Evolutionary conservation across 768 basidiomycete species (phyloP).

Genomic region (Pulveroboletus sp.): DNA sequence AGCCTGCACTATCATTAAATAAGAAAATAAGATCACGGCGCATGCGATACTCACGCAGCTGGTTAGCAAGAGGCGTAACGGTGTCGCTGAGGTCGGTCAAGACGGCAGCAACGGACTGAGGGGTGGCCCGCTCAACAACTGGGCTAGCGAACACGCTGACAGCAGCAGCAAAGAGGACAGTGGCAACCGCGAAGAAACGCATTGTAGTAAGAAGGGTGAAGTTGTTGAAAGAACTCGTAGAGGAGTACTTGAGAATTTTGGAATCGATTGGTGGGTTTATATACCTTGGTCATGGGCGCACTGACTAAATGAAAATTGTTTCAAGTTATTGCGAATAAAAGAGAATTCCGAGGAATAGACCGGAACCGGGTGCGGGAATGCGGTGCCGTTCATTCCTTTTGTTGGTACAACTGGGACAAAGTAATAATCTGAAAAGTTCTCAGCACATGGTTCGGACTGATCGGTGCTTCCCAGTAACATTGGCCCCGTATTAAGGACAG

Average conservation of each 20-base stretch:
- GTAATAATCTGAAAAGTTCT: too few species aligned
- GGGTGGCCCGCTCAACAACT: slow-evolving; percentile 4
- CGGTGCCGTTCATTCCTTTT: neutral
- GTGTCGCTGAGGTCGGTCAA: slow-evolving; percentile 2
- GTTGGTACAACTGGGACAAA: neutral
- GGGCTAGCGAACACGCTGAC: slow-evolving; percentile 9
- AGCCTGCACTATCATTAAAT: slow-evolving; percentile 3
- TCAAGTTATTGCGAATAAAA: neutral
- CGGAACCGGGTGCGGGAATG: neutral
- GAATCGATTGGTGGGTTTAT: slow-evolving; percentile 4
- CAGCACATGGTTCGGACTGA: too few species aligned
- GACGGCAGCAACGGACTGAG: slow-evolving; percentile 5
- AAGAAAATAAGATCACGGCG: neutral
- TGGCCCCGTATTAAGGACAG: neutral
- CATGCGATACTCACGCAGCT: slow-evolving; percentile 5
- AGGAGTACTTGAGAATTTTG: slow-evolving; percentile 8
- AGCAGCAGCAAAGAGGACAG: slow-evolving; percentile 7
- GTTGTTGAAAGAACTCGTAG: slow-evolving; percentile 4
- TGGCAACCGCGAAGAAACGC: slow-evolving; percentile 9
- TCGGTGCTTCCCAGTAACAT: neutral
- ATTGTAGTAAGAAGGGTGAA: neutral
- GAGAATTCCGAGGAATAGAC: slow-evolving; percentile 1
- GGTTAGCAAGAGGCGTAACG: slow-evolving; percentile 7
- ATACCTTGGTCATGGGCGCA: slow-evolving; percentile 3
- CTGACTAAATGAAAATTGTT: neutral